Percentiles rank a stretch among this genome's conserved stretches.
These are phyloP conservation scores for Paraphoma sp. DNA, from an alignment of 2,329 filamentous ascomycete genomes.

Conservation along the genomic window DNA sequence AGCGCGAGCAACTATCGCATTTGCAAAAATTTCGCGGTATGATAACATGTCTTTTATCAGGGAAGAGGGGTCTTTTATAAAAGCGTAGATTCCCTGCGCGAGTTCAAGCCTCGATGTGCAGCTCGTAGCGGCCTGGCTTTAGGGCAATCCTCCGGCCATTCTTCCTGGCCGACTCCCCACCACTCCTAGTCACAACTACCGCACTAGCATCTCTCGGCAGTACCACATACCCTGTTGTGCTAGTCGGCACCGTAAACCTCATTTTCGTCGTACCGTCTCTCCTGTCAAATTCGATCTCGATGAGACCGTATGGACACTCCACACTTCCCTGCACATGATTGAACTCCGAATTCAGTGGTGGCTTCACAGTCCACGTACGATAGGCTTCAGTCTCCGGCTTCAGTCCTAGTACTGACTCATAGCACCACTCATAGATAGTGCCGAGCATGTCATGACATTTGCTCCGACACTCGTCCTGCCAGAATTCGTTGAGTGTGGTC, in stretches of 20 bases:
- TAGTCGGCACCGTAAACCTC: constrained; percentile 30
- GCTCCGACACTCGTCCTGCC: constrained; percentile 53
- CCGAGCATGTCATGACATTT: constrained; percentile 59
- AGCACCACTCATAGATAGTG: constrained; percentile 59
- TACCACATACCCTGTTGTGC: constrained; percentile 22
- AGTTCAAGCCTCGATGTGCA: constrained; percentile 5
- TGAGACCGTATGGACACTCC: constrained; percentile 50
- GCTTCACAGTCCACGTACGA: constrained; percentile 49
- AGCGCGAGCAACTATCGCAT: too few relatives aligned
- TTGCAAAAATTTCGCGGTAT: too few relatives aligned
- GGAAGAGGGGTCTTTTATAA: too few relatives aligned
- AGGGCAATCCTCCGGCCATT: constrained; percentile 10
- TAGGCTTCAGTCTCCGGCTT: constrained; percentile 50
- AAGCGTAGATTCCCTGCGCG: not conserved
- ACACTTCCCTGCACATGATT: constrained; percentile 46
- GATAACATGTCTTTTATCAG: too few relatives aligned
- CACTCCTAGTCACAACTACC: constrained; percentile 4
- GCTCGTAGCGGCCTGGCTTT: constrained; percentile 13
- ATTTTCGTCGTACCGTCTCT: constrained; percentile 9
- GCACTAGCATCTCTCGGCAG: constrained; percentile 18
- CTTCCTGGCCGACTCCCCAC: not conserved
- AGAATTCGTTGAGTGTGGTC: constrained; percentile 54
- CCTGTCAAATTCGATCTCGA: constrained; percentile 33
- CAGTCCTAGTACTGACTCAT: constrained; percentile 50
- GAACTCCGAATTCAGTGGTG: constrained; percentile 52